Evolutionary conservation across 2,329 filamentous ascomycete genomes (phyloP), one percentile per base, ranked within the genome.

Genomic region (Cytospora leucostoma): DNA sequence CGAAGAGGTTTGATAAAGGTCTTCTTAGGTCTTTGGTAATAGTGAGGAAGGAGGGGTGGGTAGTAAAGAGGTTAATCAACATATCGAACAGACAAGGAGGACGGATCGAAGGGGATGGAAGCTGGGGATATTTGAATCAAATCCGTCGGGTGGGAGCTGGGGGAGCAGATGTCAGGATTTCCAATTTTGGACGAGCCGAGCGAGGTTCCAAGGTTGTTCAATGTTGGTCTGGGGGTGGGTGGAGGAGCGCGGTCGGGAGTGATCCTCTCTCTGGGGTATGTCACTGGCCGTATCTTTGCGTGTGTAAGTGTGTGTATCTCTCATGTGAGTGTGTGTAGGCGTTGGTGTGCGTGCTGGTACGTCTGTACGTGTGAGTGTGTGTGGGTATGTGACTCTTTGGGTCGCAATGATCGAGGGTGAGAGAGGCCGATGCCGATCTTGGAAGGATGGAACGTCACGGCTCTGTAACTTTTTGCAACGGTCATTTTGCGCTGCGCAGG

Each of bases 61-160:
- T 37, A 50, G 54, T 40, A 21, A 13, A 34, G 56, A 13, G 32
- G 19, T 13, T 21, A 50, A 33, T 56, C 49, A 56, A 47, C 64
- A 61, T 61, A 51, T 19, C 49, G 59, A 15, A 38, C 59, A 55
- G 21, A 50, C 35, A 19, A 52, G 40, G 32, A 27, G 51, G 19
- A 34, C n/a, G 61, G 47, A 49, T 47, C 10, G 13, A 59, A 21
- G 32, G 38, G 35, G 64, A 27, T 55, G 64, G 61, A 60, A 54
- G 52, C 51, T 49, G 58, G 53, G 57, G 61, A 49, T 64, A 64
- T 66, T 66, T 66, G 54, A 66, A 56, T 57, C 51, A 63, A 38
- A 37, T 33, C 54, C 40, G 38, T 27, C 38, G 8, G 61, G n/a
- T 19, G 8, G 19, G 44, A 19, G 15, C 37, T 15, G 19, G n/a